These are phyloP conservation scores for Zizania latifolia DNA, from an alignment of 176 grass and related monocot genomes.

Conservation along the genomic window DNA sequence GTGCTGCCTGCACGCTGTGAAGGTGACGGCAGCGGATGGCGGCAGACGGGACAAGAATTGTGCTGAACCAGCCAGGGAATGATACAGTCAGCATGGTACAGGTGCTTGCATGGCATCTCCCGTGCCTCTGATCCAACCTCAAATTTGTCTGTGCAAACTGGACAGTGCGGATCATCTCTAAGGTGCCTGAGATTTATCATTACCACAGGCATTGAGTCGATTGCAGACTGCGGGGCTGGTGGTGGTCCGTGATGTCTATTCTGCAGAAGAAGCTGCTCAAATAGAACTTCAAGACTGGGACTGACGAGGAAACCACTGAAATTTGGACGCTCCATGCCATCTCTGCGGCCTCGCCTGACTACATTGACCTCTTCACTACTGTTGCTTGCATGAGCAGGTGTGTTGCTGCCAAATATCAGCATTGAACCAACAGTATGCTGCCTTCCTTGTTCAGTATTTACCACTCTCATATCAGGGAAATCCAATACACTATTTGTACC, in stretches of 20 bases:
- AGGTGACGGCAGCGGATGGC: slow-evolving; percentile 55
- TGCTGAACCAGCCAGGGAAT: slow-evolving; percentile 83
- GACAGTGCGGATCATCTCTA: slow-evolving; percentile 52
- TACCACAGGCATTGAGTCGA: slow-evolving; percentile 70
- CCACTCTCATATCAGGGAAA: slow-evolving; percentile 23
- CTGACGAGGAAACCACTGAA: slow-evolving; percentile 40
- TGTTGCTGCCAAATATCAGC: slow-evolving; percentile 38
- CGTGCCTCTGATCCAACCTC: slow-evolving; percentile 58
- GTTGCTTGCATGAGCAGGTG: slow-evolving; percentile 17
- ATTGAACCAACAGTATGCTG: background rate
- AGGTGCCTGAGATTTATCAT: slow-evolving; percentile 66
- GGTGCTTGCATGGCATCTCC: slow-evolving; percentile 94
- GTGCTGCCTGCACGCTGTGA: slow-evolving; percentile 14
- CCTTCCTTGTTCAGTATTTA: slow-evolving; percentile 9
- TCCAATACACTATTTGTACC: slow-evolving; percentile 27
- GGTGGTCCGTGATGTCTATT: slow-evolving; percentile 41
- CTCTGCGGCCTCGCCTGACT: slow-evolving; percentile 32
- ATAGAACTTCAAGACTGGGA: slow-evolving; percentile 56
- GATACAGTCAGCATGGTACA: slow-evolving; percentile 84
- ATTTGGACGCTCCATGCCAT: slow-evolving; percentile 31
- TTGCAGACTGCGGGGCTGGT: slow-evolving; percentile 53
- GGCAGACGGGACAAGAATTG: slow-evolving; percentile 93
- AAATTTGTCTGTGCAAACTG: slow-evolving; percentile 81
- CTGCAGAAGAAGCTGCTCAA: slow-evolving; percentile 54
- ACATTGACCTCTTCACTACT: slow-evolving; percentile 32